phyloP scores from a whole-genome alignment of 495 filamentous ascomycete genomes.

The Evansstolkia leycettana region DNA sequence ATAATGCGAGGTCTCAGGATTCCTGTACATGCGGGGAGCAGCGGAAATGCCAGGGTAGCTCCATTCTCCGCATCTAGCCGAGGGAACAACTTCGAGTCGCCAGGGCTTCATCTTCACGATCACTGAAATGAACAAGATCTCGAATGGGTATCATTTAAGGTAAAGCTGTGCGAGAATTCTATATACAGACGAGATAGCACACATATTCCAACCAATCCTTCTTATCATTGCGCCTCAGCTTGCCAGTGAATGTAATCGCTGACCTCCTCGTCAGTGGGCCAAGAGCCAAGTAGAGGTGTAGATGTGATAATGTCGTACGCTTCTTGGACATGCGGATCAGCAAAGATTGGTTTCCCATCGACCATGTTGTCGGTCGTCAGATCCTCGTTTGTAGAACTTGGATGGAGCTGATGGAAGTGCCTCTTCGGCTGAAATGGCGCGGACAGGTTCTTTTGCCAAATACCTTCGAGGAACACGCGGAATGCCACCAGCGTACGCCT shows the following conservation, averaged over 20 bases:
- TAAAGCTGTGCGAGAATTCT: constrained; percentile 10
- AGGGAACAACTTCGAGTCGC: too few species aligned
- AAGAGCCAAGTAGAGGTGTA: constrained; percentile 35
- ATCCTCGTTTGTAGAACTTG: background rate
- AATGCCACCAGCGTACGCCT: constrained; percentile 39
- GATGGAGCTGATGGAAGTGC: background rate
- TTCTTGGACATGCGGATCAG: constrained; percentile 19
- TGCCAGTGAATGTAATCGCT: constrained; percentile 22
- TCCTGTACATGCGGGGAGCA: too few species aligned
- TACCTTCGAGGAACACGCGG: constrained; percentile 39
- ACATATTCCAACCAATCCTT: too few species aligned
- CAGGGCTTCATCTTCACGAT: too few species aligned
- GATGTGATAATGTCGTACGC: constrained; percentile 32
- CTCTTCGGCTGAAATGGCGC: background rate
- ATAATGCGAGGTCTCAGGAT: too few species aligned
- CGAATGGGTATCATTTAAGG: background rate
- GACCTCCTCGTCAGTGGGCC: constrained; percentile 42
- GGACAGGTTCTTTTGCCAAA: constrained; percentile 9
- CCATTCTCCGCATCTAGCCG: too few species aligned
- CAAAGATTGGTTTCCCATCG: constrained; percentile 1
- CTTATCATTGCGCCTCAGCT: too few species aligned
- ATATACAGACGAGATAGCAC: too few species aligned
- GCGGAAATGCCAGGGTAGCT: too few species aligned
- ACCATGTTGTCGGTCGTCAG: too few species aligned
- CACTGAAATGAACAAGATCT: background rate